Evolutionary conservation across 495 filamentous ascomycete species (phyloP), one percentile per base, ranked within the genome.

Genomic region (Viridothelium virens): DNA sequence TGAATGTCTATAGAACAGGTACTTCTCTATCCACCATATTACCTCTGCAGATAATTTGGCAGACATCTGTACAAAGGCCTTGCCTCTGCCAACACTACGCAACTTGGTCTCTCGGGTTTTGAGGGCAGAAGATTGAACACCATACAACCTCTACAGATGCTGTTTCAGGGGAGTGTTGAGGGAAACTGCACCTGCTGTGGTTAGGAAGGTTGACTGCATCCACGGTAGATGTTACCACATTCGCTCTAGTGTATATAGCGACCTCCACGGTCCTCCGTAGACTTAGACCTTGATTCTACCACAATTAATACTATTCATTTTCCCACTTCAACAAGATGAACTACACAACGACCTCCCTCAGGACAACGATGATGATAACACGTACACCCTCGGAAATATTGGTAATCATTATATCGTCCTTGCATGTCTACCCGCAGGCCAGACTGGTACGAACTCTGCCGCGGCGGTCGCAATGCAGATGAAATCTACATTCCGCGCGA

Each of bases 351-450:
- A 48, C 14, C 69, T 78, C 18, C 65, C 69, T 1, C 66, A 41
- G 1, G 10, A 48, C 37, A 11, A n/a, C 31, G 70, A 39, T 46
- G 75, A 79, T 68, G 37, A 70, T 38, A 79, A 79, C 65, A 63
- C 50, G 2, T 81, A 80, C 61, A 63, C 64, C 2, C 63, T 78
- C 3, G 79, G 79, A 31, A 61, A 69, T 9, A 79, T 80, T 18
- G 71, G 73, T 3, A 44, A 65, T 4, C 75, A 80, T 64, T 76
- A 82, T 68, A 65, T 83, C 39, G 78, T 78, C 31, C 74, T 84
- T 63, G 74, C 77, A 5, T 79, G 75, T 64, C 68, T 83, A 50
- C 81, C 81, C 2, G 67, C 66, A 9, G 67, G 70, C 50, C 48
- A 72, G 33, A 72, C 67, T 18, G 77, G 79, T 2, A 76, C 31